Evolutionary conservation across 2,329 filamentous ascomycete species (phyloP), one percentile per base, ranked within the genome.

Genomic region (Hypoxylon sp.): DNA sequence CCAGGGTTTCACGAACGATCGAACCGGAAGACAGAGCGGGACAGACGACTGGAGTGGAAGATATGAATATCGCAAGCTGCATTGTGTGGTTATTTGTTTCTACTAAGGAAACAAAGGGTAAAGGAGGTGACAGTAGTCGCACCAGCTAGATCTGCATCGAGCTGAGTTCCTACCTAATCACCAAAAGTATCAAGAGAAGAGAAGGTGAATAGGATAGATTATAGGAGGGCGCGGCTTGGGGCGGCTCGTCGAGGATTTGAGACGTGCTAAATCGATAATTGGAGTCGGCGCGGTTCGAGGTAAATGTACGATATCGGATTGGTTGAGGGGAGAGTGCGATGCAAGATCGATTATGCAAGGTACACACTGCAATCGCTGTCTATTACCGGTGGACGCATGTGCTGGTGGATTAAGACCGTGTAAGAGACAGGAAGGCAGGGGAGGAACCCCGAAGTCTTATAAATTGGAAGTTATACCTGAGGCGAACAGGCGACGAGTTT

Each of bases 11-110:
- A 86, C 83, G 79, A 82, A 83, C 79, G 83, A 87, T 83, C 78
- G 82, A 79, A 86, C 86, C 85, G 86, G 86, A 83, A 78, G 85
- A 87, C 86, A 81, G 83, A 81, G 83, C 85, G 80, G 82, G 85
- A 86, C 86, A 82, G 85, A 84, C 87, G 87, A 90, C 88, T 89
- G 87, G 85, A 82, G 81, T 82, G 73, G 78, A 79, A 77, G 78
- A 73, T 75, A 75, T 75, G 75, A 78, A 79, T 80, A 79, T 82
- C 83, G 81, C 84, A 87, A 88, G 77, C 85, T 82, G 83, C 88
- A 90, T 90, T 76, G 82, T 88, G 80, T 77, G 77, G 72, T 60
- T 71, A 59, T 64, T 76, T 75, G 77, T 76, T 77, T 74, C 75
- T 53, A 66, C 58, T 48, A 68, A 53, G 67, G 73, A 77, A 75